phyloP scores from a whole-genome alignment of 805 yeast genomes.

The Candida khao-thaluensis region DNA sequence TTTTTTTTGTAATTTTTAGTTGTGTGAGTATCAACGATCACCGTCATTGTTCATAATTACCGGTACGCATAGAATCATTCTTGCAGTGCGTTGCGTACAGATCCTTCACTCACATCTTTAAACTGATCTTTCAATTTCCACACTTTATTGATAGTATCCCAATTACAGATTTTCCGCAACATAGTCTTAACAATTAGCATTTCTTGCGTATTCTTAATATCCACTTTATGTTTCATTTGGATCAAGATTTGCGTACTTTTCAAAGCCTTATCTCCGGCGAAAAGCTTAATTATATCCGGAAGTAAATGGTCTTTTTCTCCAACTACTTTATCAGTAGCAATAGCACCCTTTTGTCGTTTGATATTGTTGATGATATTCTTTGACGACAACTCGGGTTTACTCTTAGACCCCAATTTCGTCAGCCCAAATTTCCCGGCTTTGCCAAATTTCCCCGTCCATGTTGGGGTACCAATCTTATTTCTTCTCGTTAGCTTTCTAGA shows the following conservation, averaged over 20 bases:
- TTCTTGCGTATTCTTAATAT: constrained; percentile 42
- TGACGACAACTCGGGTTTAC: constrained; percentile 35
- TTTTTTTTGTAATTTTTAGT: too few species aligned
- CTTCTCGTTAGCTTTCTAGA: constrained; percentile 55
- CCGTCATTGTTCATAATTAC: too few species aligned
- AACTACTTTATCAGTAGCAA: not conserved
- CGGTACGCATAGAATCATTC: constrained; percentile 1
- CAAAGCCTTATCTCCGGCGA: not conserved
- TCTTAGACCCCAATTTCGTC: constrained; percentile 20
- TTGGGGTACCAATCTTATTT: constrained; percentile 71
- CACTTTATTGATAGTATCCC: constrained; percentile 58
- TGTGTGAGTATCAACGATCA: too few species aligned
- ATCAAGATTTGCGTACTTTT: constrained; percentile 13
- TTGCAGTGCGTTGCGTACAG: constrained; percentile 5
- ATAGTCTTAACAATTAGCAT: constrained; percentile 65
- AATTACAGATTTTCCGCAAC: constrained; percentile 62
- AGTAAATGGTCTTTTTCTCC: constrained; percentile 5
- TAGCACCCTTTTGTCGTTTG: constrained; percentile 22
- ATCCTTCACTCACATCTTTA: constrained; percentile 6
- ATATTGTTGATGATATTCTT: constrained; percentile 9
- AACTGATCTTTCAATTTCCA: constrained; percentile 56
- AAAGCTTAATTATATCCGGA: constrained; percentile 6
- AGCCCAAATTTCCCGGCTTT: constrained; percentile 58
- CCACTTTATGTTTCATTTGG: constrained; percentile 12
- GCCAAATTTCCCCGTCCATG: constrained; percentile 96